Base-by-base conservation (phyloP, 1,284 basidiomycete genomes). In the Pyrrhoderma lamaoense region DNA sequence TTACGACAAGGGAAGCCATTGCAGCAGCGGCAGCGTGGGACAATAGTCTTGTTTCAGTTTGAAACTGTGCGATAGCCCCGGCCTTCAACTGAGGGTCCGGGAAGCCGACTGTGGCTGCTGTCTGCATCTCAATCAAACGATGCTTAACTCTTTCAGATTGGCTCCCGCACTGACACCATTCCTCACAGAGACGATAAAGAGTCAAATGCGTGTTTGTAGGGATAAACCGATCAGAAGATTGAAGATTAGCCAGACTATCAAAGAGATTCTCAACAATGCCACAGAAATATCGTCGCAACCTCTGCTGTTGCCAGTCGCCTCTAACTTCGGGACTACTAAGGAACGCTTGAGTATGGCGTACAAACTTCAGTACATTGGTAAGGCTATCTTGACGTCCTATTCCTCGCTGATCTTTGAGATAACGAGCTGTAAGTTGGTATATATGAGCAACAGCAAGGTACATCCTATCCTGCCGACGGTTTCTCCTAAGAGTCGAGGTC, bases 381-480 rank as follows among this genome's bases (percentile, higher is more conserved):
- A 95, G 70, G 34, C 89, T 84, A 16, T 82, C 77, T 59, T 85
- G 82, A 54, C 88, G 80, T 35, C 76, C 79, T 3, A 82, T 72
- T 3, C 84, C 82, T 40, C 84, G 77, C 46, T 86, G 79, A 49
- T 86, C 76, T 54, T 85, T 81, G 45, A 95, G 71, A 39, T 85
- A 75, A 47, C 84, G 83, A 1, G 93, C 83, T 1, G 93, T 93
- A 25, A 94, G 75, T 61, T 83, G 84, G 63, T 94, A 93, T 27
- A 95, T 93, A 42, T 90, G 84, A 5, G 89, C 89, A n/a, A 95
- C 82, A 11, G 91, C 87, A 1, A 89, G 90, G 67, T 90, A 89
- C 38, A 95, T 74, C 13, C 89, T 80, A 57, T 89, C 88, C 59
- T 92, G 87, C 43, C 85, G 75, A 42, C 86, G 78, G 47, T 74